Base-by-base conservation (phyloP, 176 grass and related monocot genomes). In the Zoysia japonica region DNA sequence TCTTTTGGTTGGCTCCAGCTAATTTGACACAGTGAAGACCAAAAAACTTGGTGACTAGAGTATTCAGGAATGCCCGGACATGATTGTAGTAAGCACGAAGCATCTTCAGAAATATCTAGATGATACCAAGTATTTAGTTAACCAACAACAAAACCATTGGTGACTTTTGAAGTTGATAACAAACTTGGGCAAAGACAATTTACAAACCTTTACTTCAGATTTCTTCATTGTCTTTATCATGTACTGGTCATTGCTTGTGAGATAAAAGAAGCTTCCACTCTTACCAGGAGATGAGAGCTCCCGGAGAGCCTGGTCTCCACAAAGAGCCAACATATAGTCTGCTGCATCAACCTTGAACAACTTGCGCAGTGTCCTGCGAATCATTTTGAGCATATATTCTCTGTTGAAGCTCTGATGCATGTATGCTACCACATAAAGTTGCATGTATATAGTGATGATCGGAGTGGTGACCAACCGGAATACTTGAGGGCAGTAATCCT, bases 201-300 rank as follows among this genome's bases (percentile, higher is more conserved):
- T 16, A 88, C 77, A 54, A 84, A 98, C 95, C 90, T 98, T 98
- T 69, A 98, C 95, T 98, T 98, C 95, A 65, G 95, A 65, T 87
- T 98, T 98, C 86, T 98, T 98, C 92, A 98, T 86, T 14, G 95
- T 98, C 77, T 98, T 98, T 80, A 98, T 98, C 95, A 98, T 98
- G 80, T 98, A 98, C 74, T 81, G 88, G 72, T 94, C 92, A 70
- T 98, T 89, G 46, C 81, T 89, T 1, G 95, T 98, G 4, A 97
- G 82, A 71, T 97, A 97, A 79, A 97, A 97, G 87, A 97, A 97
- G 79, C 94, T 97, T 86, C 94, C 95, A 70, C 95, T 98, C 86
- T 98, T 98, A 16, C 95, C 95, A 20, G 95, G 95, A 17, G 95
- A 98, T 38, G 92, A 98, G 36, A 94, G 90, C 75, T 94, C 92